These are phyloP conservation scores for Cinchona pubescens DNA, from an alignment of 257 asterid genomes.

Conservation along the genomic window DNA sequence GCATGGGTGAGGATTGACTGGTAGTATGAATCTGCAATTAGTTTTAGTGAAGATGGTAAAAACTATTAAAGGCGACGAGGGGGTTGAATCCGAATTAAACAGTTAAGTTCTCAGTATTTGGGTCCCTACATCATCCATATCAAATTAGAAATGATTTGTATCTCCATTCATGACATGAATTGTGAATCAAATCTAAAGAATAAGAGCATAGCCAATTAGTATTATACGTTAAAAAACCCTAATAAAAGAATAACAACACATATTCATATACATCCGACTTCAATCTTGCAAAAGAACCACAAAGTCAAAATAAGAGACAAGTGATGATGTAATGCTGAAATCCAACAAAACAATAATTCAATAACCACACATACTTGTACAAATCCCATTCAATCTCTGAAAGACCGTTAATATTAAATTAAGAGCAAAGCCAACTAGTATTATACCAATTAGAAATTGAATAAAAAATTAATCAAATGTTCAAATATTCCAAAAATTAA, in stretches of 20 bases:
- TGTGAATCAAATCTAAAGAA: neutral
- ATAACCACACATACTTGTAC: neutral
- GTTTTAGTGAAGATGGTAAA: too few relatives aligned
- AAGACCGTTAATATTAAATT: neutral
- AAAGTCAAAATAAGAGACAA: too few relatives aligned
- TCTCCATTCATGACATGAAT: neutral
- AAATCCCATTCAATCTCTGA: neutral
- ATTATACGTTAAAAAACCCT: too few relatives aligned
- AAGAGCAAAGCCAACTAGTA: neutral
- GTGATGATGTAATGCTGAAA: too few relatives aligned
- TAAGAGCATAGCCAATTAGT: neutral
- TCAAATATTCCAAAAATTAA: too few relatives aligned
- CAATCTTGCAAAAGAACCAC: too few relatives aligned
- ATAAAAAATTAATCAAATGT: too few relatives aligned
- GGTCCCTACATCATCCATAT: neutral
- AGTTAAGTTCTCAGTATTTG: too few relatives aligned
- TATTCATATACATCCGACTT: neutral
- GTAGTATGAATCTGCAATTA: constrained; percentile 84
- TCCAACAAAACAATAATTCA: too few relatives aligned
- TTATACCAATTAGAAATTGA: neutral
- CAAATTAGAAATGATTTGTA: neutral
- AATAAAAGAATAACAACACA: too few relatives aligned
- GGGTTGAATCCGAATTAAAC: too few relatives aligned
- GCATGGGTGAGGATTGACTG: constrained; percentile 98
- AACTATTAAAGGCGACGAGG: too few relatives aligned